Evolutionary conservation across 805 yeast genomes (phyloP), one percentile per base, ranked within the genome.

Genomic region (Blastobotrys chiropterorum): DNA sequence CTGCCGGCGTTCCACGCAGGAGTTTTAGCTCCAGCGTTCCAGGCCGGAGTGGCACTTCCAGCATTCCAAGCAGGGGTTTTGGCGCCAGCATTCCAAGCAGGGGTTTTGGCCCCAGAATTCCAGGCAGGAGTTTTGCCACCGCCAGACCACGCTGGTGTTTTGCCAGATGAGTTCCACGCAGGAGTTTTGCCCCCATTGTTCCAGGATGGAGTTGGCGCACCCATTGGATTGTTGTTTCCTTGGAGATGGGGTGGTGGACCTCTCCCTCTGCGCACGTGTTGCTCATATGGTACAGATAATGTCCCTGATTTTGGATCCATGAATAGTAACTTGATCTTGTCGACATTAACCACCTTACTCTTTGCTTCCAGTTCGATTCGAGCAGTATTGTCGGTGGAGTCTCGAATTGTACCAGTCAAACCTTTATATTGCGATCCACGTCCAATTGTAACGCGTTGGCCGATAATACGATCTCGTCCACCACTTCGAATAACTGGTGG

Each of bases 341-440:
- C 84, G 34, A 94, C 86, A 53, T 92, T 87, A 55, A 90, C 82
- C 54, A 86, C 86, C 67, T 92, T 94, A 64, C 84, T 83, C 59
- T 90, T 90, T 22, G 97, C 87, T 68, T 94, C 98, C 57, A 94
- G 77, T 71, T 94, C 99, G 44, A 94, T 87, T 54, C 97, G 80
- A 1, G 97, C 98, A 59, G 78, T 80, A 13, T 85, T 85, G 56
- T 95, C 99, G 61, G 89, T 94, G 7, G 96, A 89, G 65, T 94
- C 98, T 59, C 86, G 85, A 43, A 94, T 88, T 58, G 88, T 86
- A 66, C 99, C 99, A 72, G 85, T 83, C 59, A 89, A 81, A 45
- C 99, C 98, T 71, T 94, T 94, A 68, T 92, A 89, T 46, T 81
- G 82, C 30, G 95, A 94, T n/a, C 97, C 89, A 63, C 86, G 83